phyloP scores from a whole-genome alignment of 768 basidiomycete species.

The Suillus alpinus region DNA sequence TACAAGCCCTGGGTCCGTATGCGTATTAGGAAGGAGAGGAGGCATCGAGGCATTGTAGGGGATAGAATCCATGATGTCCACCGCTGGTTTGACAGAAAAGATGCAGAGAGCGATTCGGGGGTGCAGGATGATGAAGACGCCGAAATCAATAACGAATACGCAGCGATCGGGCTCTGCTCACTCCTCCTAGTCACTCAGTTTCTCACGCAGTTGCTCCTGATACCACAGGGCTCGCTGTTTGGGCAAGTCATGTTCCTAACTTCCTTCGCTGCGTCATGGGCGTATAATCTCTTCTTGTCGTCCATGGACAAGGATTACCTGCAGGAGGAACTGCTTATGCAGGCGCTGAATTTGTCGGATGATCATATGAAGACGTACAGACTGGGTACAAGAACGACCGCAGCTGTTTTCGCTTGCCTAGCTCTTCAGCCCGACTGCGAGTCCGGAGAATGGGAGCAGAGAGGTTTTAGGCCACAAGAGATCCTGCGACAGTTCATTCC shows the following conservation, averaged over 20 bases:
- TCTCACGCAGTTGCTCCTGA: conserved; percentile 20
- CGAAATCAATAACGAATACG: conserved; percentile 7
- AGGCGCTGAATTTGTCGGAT: conserved; percentile 14
- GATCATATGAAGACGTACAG: conserved; percentile 8
- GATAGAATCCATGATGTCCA: neutral
- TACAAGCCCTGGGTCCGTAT: conserved; percentile 13
- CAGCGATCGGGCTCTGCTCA: conserved; percentile 13
- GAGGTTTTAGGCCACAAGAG: neutral
- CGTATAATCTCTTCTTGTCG: conserved; percentile 20
- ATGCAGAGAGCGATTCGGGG: conserved; percentile 5
- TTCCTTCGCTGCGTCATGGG: conserved; percentile 20
- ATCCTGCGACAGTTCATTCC: conserved; percentile 7
- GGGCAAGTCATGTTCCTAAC: conserved; percentile 24
- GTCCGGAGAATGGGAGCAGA: neutral
- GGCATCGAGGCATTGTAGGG: neutral
- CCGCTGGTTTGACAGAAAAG: neutral
- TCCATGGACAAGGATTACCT: conserved; percentile 25
- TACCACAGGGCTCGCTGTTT: conserved; percentile 20
- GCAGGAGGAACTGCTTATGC: conserved; percentile 1
- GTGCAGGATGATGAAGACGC: neutral
- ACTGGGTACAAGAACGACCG: conserved; percentile 6
- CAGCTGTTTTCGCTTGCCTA: conserved; percentile 8
- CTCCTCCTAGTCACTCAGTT: conserved; percentile 19
- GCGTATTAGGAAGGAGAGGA: conserved; percentile 5
- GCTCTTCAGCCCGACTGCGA: conserved; percentile 1